These are phyloP conservation scores for Dysphania ambrosioides DNA, from an alignment of 148 eudicot species.

Conservation along the genomic window DNA sequence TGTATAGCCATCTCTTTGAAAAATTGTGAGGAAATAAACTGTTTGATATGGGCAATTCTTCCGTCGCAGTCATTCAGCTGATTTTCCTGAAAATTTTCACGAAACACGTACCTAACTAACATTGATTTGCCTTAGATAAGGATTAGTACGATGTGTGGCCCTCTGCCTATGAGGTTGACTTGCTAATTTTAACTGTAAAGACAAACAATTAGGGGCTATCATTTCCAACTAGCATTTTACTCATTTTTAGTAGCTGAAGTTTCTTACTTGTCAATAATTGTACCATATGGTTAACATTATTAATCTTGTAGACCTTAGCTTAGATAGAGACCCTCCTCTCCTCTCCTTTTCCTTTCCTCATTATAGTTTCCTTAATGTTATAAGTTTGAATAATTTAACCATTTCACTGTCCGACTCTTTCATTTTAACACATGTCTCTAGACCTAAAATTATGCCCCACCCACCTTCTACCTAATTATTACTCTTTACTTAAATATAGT, in stretches of 20 bases:
- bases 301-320: constrained; percentile 18
- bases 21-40: too few relatives aligned
- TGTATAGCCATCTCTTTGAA: not conserved
- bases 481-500: not conserved
- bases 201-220: constrained; percentile 19
- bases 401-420: constrained; percentile 19
- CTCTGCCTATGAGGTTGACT: not conserved
- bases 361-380: not conserved
- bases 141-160: not conserved
- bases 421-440: constrained; percentile 7
- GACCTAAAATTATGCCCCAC: not conserved
- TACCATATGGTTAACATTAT: constrained; percentile 21
- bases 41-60: not conserved
- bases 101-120: constrained; percentile 5
- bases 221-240: constrained; percentile 21
- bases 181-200: constrained; percentile 2
- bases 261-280: constrained; percentile 27
- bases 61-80: not conserved
- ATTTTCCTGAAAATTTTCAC: not conserved
- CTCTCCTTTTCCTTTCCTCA: too few relatives aligned
- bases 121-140: not conserved
- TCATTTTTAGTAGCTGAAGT: constrained; percentile 21
- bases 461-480: not conserved
- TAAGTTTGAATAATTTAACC: not conserved
- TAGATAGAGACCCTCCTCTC: not conserved